A percentile compares a stretch with the other conserved stretches of the same genome.
phyloP scores from a whole-genome alignment of 2,329 filamentous ascomycete species.

The Arthrinium phaeospermum region DNA sequence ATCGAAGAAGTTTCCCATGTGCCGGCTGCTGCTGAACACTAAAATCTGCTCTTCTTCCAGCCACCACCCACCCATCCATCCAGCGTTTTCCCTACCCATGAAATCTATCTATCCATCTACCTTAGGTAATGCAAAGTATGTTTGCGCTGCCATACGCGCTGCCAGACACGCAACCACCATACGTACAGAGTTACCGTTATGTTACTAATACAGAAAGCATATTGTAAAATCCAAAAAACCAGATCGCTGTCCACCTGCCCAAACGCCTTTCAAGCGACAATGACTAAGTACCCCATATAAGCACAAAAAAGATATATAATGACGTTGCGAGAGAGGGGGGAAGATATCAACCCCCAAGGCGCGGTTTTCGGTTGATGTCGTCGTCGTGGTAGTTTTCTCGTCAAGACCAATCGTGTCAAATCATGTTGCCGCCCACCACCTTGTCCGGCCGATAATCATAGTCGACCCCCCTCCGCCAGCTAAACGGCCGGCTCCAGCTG shows the following conservation, averaged over 20 bases:
- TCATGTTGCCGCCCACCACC: not conserved
- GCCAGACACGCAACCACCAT: not conserved
- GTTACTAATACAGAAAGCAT: slow-evolving; percentile 14
- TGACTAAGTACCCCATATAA: not conserved
- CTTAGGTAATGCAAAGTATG: not conserved
- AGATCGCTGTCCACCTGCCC: not conserved
- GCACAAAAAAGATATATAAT: not conserved
- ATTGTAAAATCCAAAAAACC: not conserved
- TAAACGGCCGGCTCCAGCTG: not conserved
- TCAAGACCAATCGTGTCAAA: not conserved
- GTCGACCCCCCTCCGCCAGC: not conserved
- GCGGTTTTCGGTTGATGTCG: not conserved
- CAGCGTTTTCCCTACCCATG: not conserved
- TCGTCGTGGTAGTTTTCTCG: not conserved
- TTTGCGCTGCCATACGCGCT: not conserved
- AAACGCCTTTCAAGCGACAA: not conserved
- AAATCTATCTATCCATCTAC: not conserved
- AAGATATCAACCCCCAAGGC: not conserved
- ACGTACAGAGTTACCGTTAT: not conserved
- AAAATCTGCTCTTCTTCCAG: not conserved
- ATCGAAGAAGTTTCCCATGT: not conserved
- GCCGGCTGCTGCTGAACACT: not conserved
- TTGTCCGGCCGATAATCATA: not conserved
- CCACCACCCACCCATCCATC: not conserved
- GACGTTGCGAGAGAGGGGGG: not conserved